Base-by-base conservation (phyloP, 2,329 filamentous ascomycete species). In the Ophiostoma populinum region DNA sequence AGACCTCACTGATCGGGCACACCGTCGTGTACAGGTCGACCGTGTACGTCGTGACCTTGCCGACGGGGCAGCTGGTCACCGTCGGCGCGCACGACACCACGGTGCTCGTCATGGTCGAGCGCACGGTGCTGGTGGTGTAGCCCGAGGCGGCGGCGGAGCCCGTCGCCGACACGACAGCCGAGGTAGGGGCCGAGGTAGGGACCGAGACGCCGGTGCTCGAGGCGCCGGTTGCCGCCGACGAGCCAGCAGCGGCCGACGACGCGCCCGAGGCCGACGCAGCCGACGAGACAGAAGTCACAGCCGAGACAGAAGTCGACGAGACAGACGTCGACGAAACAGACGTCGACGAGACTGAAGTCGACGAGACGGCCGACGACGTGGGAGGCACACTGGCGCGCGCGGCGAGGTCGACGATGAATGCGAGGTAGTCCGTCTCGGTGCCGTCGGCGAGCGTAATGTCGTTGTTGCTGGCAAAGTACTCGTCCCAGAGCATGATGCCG, bases 401-500 rank as follows among this genome's bases (percentile, higher is more conserved):
- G 30, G 28, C 16, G 4, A 32, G 25, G 24, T 24, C 30, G 36
- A 35, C 22, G 34, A 30, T 1, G 37, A 28, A 16, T 20, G 32
- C 22, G 26, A 25, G 16, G 19, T 47, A 46, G 36, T 49, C 46
- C n/a, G 32, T 35, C 39, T 50, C 40, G n/a, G n/a, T n/a, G 28
- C 40, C 42, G 30, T 36, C 17, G 20, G 13, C 7, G 30, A 13
- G 16, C 5, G 6, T 19, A 22, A 32, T 20, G 5, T 32, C 21
- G 19, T 24, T 21, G 13, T 34, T 29, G 24, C 32, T n/a, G 33
- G 43, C 47, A 12, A 32, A 46, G 29, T 38, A 40, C 32, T 45
- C 49, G 33, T 55, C 53, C 51, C 51, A 55, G 28, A 59, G 38
- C 47, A 51, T 54, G 39, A 51, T 42, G 34, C 53, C 53, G 10